Base-by-base conservation (phyloP, 495 filamentous ascomycete genomes). In the Aspergillus taichungensis region DNA sequence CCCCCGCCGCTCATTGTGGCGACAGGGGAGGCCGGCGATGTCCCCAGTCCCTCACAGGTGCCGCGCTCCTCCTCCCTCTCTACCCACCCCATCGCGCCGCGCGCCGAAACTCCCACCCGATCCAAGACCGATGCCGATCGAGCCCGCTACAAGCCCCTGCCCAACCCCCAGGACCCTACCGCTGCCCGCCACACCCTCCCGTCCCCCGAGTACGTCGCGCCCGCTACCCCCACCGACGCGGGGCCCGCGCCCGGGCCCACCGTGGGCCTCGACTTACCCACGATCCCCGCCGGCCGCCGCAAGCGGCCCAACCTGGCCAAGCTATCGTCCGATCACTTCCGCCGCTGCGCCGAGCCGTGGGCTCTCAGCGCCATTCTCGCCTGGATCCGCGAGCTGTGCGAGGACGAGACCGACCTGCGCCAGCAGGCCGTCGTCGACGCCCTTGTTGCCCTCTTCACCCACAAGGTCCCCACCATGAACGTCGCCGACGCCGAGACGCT, bases 391-490 rank as follows among this genome's bases (percentile, higher is more conserved):
- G 82, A 86, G 42, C 81, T 97, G 76, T 84, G 86, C 28, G 89
- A 94, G 50, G 90, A 89, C 12, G 80, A 83, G 44, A 72, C 68
- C 34, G 88, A 99, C 65, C 74, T 99, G 14, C 87, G 84, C 54
- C 77, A 85, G 55, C 82, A 85, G 45, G 80, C 84, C 5, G 76
- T 97, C 37, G 81, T 84, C 30, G 89, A 96, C 42, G 90, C 85
- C 2, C 77, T 97, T 34, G 82, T 95, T 14, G 87, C 82, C 7
- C 69, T 99, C 13, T 97, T 99, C 60, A 95, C 89, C 11, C 80
- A 89, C 66, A 95, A 95, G 63, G 89, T 99, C 2, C 89, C 94
- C 1, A 99, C 91, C 0, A 97, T 99, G 92, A 97, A 99, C 55
- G 89, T 88, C 37, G 89, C 92, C 2, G 92, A 97, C 72, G 94